These are phyloP conservation scores for Wickerhamiella slavikovae DNA, from an alignment of 805 yeast genomes.

Conservation along the genomic window DNA sequence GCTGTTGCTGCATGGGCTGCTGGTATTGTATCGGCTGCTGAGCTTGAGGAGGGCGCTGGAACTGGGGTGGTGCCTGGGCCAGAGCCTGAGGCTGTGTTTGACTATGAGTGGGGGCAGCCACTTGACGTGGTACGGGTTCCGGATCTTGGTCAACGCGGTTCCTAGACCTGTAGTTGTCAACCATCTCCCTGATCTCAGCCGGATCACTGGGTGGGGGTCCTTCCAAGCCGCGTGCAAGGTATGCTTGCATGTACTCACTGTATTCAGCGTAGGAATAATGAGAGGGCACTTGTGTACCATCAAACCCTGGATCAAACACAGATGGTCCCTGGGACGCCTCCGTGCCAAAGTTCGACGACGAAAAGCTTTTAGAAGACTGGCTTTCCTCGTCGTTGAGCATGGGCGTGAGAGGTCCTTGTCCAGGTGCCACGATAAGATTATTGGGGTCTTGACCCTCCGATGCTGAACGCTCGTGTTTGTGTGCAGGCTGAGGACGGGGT, in stretches of 20 bases:
- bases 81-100: neutral
- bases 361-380: neutral
- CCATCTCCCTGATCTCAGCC: neutral
- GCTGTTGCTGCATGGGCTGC: neutral
- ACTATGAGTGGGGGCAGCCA: neutral
- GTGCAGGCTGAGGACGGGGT: conserved; percentile 2
- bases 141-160: neutral
- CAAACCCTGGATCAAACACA: conserved; percentile 11
- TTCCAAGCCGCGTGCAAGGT: conserved; percentile 3
- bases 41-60: neutral
- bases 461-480: conserved; percentile 16
- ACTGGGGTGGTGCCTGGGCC: neutral
- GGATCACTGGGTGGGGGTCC: neutral
- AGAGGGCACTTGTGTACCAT: neutral
- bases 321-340: conserved; percentile 6
- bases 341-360: conserved; percentile 10
- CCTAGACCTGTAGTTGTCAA: neutral
- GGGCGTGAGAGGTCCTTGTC: conserved; percentile 10
- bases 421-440: conserved; percentile 11
- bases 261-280: conserved; percentile 13
- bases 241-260: conserved; percentile 13
- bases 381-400: conserved; percentile 5
- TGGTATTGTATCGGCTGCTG: neutral
- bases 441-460: conserved; percentile 19
- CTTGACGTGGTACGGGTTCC: neutral